Evolutionary conservation across 2,329 filamentous ascomycete species (phyloP), one percentile per base, ranked within the genome.

Genomic region (Hypoxylon rubiginosum): DNA sequence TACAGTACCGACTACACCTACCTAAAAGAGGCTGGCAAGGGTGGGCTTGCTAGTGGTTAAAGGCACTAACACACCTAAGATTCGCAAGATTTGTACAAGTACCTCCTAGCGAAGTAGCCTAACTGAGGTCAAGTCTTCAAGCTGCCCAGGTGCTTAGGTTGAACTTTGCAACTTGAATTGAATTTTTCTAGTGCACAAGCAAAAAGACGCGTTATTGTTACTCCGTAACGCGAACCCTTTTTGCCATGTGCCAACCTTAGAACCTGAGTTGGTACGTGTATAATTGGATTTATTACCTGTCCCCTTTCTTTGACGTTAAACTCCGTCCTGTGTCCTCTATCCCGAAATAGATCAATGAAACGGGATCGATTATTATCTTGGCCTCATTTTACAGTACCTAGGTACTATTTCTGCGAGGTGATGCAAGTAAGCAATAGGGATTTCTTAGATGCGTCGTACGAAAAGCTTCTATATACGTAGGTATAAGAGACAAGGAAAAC

Each of bases 131-230:
- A 24, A 24, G 4, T 24, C 21, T 24, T 24, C 21, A 24, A 24
- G 21, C 21, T 24, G 21, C 21, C 28, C 6, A 30, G 6, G 5
- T 30, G 28, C 5, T 30, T 30, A 30, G 28, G 6, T 30, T 5
- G 6, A 30, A 30, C 28, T 30, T 30, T 9, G 28, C 28, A 30
- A 30, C 28, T 30, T 30, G 28, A 30, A 30, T 30, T 30, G 36
- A 39, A 39, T 26, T 26, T 48, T 48, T 50, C 9, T 19, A 10
- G 21, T 45, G 34, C 52, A 41, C 24, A 26, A 55, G 8, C 15
- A 52, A 45, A 57, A 50, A 24, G 39, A 43, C 39, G 45, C 53
- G 53, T 54, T 62, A 54, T 65, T 26, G 51, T 56, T 66, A 55
- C 55, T 59, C 58, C 58, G 64, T 59, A 49, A 62, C 51, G 39